These are phyloP conservation scores for Diaporthe sp. DNA, from an alignment of 2,329 filamentous ascomycete species.

Conservation along the genomic window DNA sequence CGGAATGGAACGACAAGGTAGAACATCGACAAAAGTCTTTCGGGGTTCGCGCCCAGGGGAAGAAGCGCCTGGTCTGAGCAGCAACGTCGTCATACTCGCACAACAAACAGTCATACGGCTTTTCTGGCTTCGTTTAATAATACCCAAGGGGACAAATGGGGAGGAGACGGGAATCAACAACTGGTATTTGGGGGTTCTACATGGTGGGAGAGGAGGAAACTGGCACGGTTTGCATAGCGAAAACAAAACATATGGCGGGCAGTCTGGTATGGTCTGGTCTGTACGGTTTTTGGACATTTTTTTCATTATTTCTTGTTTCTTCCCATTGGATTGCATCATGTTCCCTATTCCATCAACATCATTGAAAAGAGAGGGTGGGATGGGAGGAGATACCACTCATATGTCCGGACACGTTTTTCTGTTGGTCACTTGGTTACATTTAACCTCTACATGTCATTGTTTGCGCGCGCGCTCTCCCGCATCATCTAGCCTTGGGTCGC, in stretches of 20 bases:
- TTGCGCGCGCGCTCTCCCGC: conserved; percentile 11
- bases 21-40: conserved; percentile 21
- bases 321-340: conserved; percentile 20
- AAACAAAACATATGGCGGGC: conserved; percentile 35
- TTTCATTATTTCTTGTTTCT: conserved; percentile 1
- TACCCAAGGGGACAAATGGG: conserved; percentile 23
- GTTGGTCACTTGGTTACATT: background rate
- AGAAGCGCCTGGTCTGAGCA: conserved; percentile 6
- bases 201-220: conserved; percentile 28
- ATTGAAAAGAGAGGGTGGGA: conserved; percentile 36
- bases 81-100: conserved; percentile 1
- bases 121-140: conserved; percentile 25
- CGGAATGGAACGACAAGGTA: conserved; percentile 6
- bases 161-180: conserved; percentile 20
- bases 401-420: conserved; percentile 29
- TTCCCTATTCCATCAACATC: conserved; percentile 24
- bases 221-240: conserved; percentile 41
- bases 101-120: background rate
- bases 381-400: conserved; percentile 42
- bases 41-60: conserved; percentile 19
- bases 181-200: conserved; percentile 15
- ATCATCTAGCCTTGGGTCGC: conserved; percentile 7
- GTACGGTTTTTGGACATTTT: conserved; percentile 18
- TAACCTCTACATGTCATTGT: conserved; percentile 15
- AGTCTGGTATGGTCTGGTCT: conserved; percentile 18